These are phyloP conservation scores for Phaeolepiota aurea DNA, from an alignment of 768 basidiomycete genomes.

Conservation along the genomic window DNA sequence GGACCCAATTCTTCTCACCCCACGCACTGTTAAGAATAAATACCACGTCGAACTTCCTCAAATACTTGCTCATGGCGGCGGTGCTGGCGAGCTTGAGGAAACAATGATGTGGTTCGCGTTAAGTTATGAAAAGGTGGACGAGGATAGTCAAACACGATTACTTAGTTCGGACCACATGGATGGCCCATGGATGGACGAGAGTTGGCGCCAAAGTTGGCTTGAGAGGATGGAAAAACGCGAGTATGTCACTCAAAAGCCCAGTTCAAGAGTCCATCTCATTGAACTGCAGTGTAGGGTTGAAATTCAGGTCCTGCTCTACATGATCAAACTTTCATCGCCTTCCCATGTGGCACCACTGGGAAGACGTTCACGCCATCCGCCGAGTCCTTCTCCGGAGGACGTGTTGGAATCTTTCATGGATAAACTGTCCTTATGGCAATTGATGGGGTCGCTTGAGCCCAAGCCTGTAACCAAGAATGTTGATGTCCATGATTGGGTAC, in stretches of 20 bases:
- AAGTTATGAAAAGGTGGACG: conserved; percentile 46
- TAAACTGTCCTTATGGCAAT: conserved; percentile 72
- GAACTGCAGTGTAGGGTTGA: conserved; percentile 39
- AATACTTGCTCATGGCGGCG: conserved; percentile 50
- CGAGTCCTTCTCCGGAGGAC: conserved; percentile 28
- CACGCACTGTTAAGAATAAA: conserved; percentile 45
- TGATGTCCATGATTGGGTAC: conserved; percentile 62
- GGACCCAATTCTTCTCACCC: conserved; percentile 55
- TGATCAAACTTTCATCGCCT: conserved; percentile 57
- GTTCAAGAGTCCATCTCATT: background rate
- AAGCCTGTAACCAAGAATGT: conserved; percentile 9
- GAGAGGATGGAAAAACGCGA: conserved; percentile 64
- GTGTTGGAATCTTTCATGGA: conserved; percentile 70
- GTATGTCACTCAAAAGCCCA: conserved; percentile 22
- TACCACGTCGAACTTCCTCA: conserved; percentile 57
- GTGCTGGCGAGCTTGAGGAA: conserved; percentile 58
- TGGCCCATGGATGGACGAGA: conserved; percentile 39
- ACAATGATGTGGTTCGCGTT: conserved; percentile 72
- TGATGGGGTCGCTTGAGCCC: conserved; percentile 30
- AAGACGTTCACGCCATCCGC: conserved; percentile 17
- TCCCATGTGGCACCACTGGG: conserved; percentile 22
- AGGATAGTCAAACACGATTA: conserved; percentile 15
- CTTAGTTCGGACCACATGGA: conserved; percentile 14
- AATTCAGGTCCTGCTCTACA: conserved; percentile 67
- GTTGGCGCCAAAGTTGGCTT: conserved; percentile 50